These are phyloP conservation scores for Moricandia moricandioides DNA, from an alignment of 345 rosid genomes.

Conservation along the genomic window DNA sequence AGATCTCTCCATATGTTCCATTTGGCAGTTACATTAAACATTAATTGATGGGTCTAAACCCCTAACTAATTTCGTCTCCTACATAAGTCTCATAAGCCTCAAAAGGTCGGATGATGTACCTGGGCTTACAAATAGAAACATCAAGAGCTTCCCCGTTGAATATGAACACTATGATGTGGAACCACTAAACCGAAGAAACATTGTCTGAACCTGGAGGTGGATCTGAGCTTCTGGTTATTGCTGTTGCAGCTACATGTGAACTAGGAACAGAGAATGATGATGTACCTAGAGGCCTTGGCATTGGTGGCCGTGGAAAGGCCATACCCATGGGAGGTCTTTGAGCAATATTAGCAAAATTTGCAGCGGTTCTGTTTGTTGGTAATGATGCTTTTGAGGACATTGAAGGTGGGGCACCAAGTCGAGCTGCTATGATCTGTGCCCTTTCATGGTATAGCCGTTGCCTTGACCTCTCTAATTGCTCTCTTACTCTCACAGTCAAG, in stretches of 20 bases:
- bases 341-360: constrained; percentile 53
- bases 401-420: constrained; percentile 70
- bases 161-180: constrained; percentile 15
- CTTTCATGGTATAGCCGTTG: constrained; percentile 90
- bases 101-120: constrained; percentile 25
- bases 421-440: constrained; percentile 87
- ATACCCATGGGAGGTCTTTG: constrained; percentile 71
- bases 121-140: constrained; percentile 12
- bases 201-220: constrained; percentile 42
- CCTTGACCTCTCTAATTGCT: constrained; percentile 87
- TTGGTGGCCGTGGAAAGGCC: constrained; percentile 63
- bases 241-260: constrained; percentile 48
- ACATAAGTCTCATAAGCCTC: constrained; percentile 16
- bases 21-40: constrained; percentile 15
- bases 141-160: background rate
- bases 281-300: constrained; percentile 59
- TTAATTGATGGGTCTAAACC: constrained; percentile 28
- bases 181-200: constrained; percentile 26
- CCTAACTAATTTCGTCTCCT: constrained; percentile 29
- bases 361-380: constrained; percentile 70
- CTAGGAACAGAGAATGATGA: constrained; percentile 40
- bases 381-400: constrained; percentile 53
- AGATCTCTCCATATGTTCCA: constrained; percentile 14
- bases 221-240: constrained; percentile 49
- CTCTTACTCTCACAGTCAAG: constrained; percentile 62